A percentile compares a stretch with the other conserved stretches of the same genome.
These are phyloP conservation scores for Paramarasmius palmivorus DNA, from an alignment of 1,284 basidiomycete species.

Conservation along the genomic window DNA sequence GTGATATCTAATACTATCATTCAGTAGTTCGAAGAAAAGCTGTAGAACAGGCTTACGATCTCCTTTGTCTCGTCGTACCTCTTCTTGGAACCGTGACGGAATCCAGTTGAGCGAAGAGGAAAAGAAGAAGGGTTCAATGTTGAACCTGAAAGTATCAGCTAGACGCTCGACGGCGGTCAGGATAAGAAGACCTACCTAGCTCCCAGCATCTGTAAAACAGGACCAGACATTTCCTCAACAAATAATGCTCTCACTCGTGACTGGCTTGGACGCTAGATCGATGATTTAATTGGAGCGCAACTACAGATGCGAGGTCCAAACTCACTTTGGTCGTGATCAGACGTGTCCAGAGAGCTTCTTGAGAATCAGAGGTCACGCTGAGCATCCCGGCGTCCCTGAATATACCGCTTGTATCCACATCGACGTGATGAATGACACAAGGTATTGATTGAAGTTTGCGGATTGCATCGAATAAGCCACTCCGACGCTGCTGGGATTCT, in stretches of 20 bases:
- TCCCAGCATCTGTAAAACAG: conserved; percentile 54
- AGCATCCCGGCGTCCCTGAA: conserved; percentile 31
- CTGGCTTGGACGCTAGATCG: conserved; percentile 30
- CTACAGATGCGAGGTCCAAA: background rate
- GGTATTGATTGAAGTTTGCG: conserved; percentile 20
- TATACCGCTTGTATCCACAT: conserved; percentile 27
- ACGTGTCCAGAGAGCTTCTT: background rate
- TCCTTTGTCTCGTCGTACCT: conserved; percentile 30
- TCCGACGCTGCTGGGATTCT: conserved; percentile 42
- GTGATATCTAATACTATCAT: background rate
- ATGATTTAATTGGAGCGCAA: background rate
- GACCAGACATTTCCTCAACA: conserved; percentile 45
- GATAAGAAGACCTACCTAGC: conserved; percentile 33
- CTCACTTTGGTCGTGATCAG: background rate
- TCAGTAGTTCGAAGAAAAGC: background rate
- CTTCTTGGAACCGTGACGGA: conserved; percentile 53
- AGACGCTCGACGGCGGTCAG: background rate
- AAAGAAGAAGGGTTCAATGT: conserved; percentile 60
- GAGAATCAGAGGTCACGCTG: background rate
- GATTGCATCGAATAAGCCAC: conserved; percentile 37
- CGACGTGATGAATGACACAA: conserved; percentile 41
- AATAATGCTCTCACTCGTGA: conserved; percentile 49
- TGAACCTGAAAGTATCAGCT: conserved; percentile 28
- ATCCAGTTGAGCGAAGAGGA: conserved; percentile 59
- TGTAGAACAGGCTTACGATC: conserved; percentile 42